Evolutionary conservation across 805 yeast genomes (phyloP), one percentile per base, ranked within the genome.

Genomic region (Nakazawaea peltata): DNA sequence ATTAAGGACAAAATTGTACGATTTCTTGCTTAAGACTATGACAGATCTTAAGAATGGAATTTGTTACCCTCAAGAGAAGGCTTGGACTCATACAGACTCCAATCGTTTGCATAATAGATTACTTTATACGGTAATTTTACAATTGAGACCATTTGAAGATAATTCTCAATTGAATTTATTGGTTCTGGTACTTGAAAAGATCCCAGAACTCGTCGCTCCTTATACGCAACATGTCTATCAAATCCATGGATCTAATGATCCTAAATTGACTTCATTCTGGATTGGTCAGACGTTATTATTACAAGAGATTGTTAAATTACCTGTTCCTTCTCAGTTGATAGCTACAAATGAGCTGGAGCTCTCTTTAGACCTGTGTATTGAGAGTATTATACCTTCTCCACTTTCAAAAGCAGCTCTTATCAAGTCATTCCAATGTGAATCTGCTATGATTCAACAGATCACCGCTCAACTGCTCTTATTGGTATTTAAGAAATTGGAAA

Each of bases 131-230:
- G 55, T 84, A 4, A 50, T 87, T 16, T 74, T 75, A 6, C 60
- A 66, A 21, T 62, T 88, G 47, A 84, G 81, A 46, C 95, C 96
- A 1, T 78, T 94, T 84, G 87, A 82, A 42, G 80, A 82, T 42
- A 69, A 67, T 14, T 40, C 58, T 19, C 94, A 86, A 46, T 59
- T 78, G 37, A 68, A 69, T 11, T 63, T 81, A 13, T 69, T 68
- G 0, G 47, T 75, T 6, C 50, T 56, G 10, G 67, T 82, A 13
- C 59, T 90, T 26, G 41, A 55, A 4, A 50, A 60, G 24, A 63
- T 74, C 27, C 82, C 84, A 2, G 96, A 87, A 47, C 61, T 90
- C 16, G 66, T 83, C 1, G 77, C 85, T 1, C 82, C 87, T 1
- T 88, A 81, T 45, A 66, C 75, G 43, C 61, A 69, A 38, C 68